Evolutionary conservation across 176 grass and related monocot species (phyloP).

Genomic region (Metroxylon sagu): DNA sequence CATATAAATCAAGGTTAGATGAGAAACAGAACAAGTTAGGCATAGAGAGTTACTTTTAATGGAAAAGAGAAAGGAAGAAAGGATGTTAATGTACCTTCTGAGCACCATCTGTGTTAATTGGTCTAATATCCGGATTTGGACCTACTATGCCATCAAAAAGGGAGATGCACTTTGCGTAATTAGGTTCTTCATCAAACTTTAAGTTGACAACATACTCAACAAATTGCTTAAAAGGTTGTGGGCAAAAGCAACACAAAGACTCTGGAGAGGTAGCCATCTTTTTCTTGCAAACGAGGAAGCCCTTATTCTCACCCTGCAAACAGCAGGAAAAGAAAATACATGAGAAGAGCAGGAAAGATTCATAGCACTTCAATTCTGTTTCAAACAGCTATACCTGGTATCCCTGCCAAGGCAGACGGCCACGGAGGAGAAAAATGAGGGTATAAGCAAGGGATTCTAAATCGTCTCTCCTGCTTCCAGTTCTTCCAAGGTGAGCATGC

Average conservation of each 20-base stretch:
- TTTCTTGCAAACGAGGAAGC: constrained; percentile 95
- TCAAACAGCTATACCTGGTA: constrained; percentile 57
- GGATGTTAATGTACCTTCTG: constrained; percentile 60
- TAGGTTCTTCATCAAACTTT: constrained; percentile 89
- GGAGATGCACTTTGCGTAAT: constrained; percentile 90
- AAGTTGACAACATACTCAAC: constrained; percentile 85
- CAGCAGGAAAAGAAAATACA: constrained; percentile 9
- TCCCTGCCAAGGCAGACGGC: constrained; percentile 91
- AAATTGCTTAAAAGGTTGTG: constrained; percentile 75
- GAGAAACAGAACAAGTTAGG: background rate
- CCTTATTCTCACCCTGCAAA: constrained; percentile 91
- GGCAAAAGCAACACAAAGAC: constrained; percentile 76
- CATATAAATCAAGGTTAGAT: constrained; percentile 25
- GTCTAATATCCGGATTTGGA: constrained; percentile 82
- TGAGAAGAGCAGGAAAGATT: background rate
- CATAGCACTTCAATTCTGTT: background rate
- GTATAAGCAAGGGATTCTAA: constrained; percentile 93
- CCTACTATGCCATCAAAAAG: constrained; percentile 95
- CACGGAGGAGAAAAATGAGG: constrained; percentile 88
- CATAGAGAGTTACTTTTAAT: background rate
- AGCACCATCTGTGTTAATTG: constrained; percentile 94
- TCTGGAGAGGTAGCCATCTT: constrained; percentile 92
- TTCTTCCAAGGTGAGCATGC: constrained; percentile 90
- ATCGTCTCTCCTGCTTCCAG: constrained; percentile 86
- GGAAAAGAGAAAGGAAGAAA: constrained; percentile 6